Evolutionary conservation across 2,329 filamentous ascomycete genomes (phyloP), one percentile per base, ranked within the genome.

Genomic region (Aspergillus sp.): DNA sequence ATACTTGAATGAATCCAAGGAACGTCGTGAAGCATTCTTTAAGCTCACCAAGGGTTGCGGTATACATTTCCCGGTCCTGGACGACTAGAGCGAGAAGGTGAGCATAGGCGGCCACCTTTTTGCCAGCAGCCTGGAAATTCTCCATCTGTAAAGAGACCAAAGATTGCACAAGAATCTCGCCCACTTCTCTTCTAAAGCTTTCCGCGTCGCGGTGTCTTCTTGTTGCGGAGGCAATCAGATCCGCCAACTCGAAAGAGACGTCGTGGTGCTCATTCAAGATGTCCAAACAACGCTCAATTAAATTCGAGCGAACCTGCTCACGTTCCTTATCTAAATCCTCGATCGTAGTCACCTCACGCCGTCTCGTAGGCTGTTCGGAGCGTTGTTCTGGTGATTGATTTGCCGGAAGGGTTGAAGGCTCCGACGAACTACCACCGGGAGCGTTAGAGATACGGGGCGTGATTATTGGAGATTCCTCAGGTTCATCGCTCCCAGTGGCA

Each of bases 251-350:
- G 68, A 97, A 95, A 0, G 95, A 96, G 10, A 94, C 88, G 67
- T 91, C 88, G 13, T 93, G 89, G 68, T 98, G 93, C 39, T 89
- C 89, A 73, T 94, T 90, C 56, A 99, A 88, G 36, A 98, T 88
- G 69, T 97, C 93, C 21, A 99, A 81, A 65, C 91, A 96, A 60
- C 92, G 90, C 68, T 97, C 93, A 61, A 98, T 93, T 57, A 98
- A 78, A 58, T 91, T 89, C 19, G 86, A 82, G 41, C 91, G 87
- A 43, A 98, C 81, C n/a, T 82, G 84, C 4, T 84, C 82, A 49
- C 95, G 88, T 73, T 91, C 85, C 36, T 85, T 85, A 63, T 97
- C 91, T 6, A 99, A 81, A 65, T 92, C 89, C 60, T 97, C 91
- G 59, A 92, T 83, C 0, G 90, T 90, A 32, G 70, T 66, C 32